Conservation (phyloP, 352 stramenopile genomes). For the Phytopythium vexans region DNA sequence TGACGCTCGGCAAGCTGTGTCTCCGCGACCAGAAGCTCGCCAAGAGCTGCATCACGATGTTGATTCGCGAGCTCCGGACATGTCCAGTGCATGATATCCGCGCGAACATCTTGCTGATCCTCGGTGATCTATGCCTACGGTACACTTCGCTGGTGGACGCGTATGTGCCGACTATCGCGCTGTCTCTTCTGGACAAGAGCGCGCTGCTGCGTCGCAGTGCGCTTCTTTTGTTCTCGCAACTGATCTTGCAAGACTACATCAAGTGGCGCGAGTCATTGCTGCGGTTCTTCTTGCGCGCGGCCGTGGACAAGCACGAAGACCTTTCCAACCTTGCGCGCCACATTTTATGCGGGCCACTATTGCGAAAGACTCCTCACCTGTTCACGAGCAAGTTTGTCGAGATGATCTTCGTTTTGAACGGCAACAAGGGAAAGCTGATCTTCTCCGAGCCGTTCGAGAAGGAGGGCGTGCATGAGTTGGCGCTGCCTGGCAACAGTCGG, state of each 20-base stretch:
- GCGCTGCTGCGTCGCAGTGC: slow-evolving; percentile 91
- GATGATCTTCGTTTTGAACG: slow-evolving; percentile 96
- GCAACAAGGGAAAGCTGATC: slow-evolving; percentile 56
- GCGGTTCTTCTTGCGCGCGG: slow-evolving; percentile 93
- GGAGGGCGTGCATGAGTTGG: slow-evolving; percentile 61
- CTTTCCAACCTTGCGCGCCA: slow-evolving; percentile 91
- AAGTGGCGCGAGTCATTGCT: slow-evolving; percentile 97
- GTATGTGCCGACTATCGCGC: slow-evolving; percentile 94
- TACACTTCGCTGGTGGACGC: slow-evolving; percentile 96
- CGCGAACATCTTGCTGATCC: slow-evolving; percentile 96
- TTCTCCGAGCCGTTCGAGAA: slow-evolving; percentile 62
- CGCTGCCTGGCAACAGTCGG: slow-evolving; percentile 46
- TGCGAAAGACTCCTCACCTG: slow-evolving; percentile 91
- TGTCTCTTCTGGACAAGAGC: slow-evolving; percentile 89
- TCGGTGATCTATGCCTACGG: slow-evolving; percentile 95
- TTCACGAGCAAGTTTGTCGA: slow-evolving; percentile 98
- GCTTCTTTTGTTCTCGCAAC: slow-evolving; percentile 93
- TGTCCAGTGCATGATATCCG: slow-evolving; percentile 83
- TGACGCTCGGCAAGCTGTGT: slow-evolving; percentile 94
- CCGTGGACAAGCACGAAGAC: slow-evolving; percentile 93
- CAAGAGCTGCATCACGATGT: slow-evolving; percentile 93
- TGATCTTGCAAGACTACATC: slow-evolving; percentile 98
- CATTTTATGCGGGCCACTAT: slow-evolving; percentile 88
- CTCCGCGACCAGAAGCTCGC: slow-evolving; percentile 92
- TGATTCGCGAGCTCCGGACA: slow-evolving; percentile 93